These are phyloP conservation scores for Papiliotrema flavescens DNA, from an alignment of 1,284 basidiomycete genomes.

Conservation along the genomic window DNA sequence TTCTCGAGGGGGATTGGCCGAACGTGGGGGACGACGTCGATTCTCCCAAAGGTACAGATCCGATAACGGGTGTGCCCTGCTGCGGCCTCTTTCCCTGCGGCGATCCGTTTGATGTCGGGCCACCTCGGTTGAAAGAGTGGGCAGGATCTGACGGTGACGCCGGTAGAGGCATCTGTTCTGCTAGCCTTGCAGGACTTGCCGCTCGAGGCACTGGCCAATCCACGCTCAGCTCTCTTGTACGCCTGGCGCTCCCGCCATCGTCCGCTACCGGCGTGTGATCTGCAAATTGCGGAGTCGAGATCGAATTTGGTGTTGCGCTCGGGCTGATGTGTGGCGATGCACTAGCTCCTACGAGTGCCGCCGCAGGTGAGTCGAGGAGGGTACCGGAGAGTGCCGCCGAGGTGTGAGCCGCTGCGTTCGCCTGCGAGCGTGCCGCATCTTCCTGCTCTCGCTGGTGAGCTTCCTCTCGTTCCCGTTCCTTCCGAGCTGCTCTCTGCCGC, in stretches of 20 bases:
- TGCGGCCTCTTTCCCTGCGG: slow-evolving; percentile 2
- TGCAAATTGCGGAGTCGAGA: background rate
- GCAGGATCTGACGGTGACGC: slow-evolving; percentile 19
- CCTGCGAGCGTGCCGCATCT: slow-evolving; percentile 11
- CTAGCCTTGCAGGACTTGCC: slow-evolving; percentile 14
- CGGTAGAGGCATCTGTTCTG: slow-evolving; percentile 19
- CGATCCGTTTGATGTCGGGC: background rate
- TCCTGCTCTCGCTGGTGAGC: slow-evolving; percentile 17
- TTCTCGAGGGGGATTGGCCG: slow-evolving; percentile 7
- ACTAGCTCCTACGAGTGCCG: background rate
- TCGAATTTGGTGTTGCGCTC: slow-evolving; percentile 1
- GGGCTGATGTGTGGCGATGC: slow-evolving; percentile 4
- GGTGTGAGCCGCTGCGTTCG: background rate
- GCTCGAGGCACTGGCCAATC: slow-evolving; percentile 13
- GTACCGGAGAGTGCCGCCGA: background rate
- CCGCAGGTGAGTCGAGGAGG: background rate
- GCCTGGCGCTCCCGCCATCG: slow-evolving; percentile 5
- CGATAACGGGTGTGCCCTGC: slow-evolving; percentile 9
- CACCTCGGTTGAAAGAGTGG: background rate
- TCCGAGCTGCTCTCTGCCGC: slow-evolving; percentile 48
- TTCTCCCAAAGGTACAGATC: background rate
- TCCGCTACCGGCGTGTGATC: slow-evolving; percentile 1
- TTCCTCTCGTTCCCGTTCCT: slow-evolving; percentile 40
- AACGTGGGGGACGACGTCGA: background rate
- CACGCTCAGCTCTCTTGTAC: slow-evolving; percentile 18